Base-by-base conservation (phyloP, 768 basidiomycete genomes). In the Trichaptum fuscoviolaceum region DNA sequence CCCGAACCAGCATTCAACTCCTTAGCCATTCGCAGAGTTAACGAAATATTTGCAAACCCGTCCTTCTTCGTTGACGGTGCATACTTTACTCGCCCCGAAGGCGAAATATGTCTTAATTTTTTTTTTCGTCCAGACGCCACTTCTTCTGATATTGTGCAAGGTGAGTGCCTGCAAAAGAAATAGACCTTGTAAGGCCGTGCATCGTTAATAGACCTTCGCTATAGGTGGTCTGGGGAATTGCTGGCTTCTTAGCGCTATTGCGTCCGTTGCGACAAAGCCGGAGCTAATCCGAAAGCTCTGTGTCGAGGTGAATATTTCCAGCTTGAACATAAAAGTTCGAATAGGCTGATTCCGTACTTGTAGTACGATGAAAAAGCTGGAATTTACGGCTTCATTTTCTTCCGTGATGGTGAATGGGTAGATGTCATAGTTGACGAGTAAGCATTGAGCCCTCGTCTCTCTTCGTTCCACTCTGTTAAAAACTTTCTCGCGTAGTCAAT, bases 341-440 rank as follows among this genome's bases (percentile, higher is more conserved):
- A 17, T 20, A 23, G 30, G 18, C 18, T 35, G 25, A 34, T 7
- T n/a, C 26, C 8, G 10, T 58, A 30, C 18, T 2, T 17, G n/a
- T 23, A 58, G 23, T 57, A 69, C 65, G 65, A 67, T 25, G 72
- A 74, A 35, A 71, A 74, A 62, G 81, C 84, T 27, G 85, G 85
- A 2, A 78, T 87, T 4, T 87, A 86, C 68, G 85, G 85, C 1
- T 87, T 84, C 71, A 79, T 86, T 60, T 86, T 87, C 73, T 84
- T 81, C 72, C 75, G 84, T 2, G 84, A 86, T 70, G 74, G 75
- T 57, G 74, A 76, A 26, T 86, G 85, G 85, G 81, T 81, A 17
- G 76, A 79, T 17, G 78, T 86, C 7, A 79, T 87, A 66, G 79
- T 87, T 64, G 86, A 87, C 69, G 86, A 87, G 84, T 85, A 24